Evolutionary conservation across 75 land plant genomes (phyloP).

Genomic region (Cryptomeria japonica): DNA sequence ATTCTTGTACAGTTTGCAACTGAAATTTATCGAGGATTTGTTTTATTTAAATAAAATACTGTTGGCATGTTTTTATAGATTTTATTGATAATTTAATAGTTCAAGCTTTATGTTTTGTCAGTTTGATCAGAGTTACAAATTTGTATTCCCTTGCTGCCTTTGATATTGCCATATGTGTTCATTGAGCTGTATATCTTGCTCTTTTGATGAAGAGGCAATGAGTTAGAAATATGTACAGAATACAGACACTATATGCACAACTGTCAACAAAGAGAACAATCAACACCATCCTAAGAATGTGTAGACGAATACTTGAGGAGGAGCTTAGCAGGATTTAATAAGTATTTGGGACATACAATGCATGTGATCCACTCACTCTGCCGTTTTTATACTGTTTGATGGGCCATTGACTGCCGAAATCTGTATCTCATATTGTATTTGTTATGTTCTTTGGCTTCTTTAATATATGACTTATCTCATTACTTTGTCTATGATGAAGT

Average conservation of each 20-base stretch:
- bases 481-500: background rate
- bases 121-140: background rate
- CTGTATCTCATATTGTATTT: background rate
- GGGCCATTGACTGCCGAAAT: background rate
- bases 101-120: background rate
- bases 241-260: background rate
- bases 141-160: background rate
- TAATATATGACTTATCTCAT: background rate
- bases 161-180: background rate
- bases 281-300: background rate
- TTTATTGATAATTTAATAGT: background rate
- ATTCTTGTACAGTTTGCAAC: background rate
- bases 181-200: background rate
- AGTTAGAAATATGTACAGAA: background rate
- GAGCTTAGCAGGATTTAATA: background rate
- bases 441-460: background rate
- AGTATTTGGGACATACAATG: background rate
- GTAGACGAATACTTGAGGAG: background rate
- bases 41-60: background rate
- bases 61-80: background rate
- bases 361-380: background rate
- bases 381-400: background rate
- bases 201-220: background rate
- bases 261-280: background rate
- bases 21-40: background rate